Evolutionary conservation across 2,329 filamentous ascomycete genomes (phyloP).

Genomic region (Alternaria arbusti): DNA sequence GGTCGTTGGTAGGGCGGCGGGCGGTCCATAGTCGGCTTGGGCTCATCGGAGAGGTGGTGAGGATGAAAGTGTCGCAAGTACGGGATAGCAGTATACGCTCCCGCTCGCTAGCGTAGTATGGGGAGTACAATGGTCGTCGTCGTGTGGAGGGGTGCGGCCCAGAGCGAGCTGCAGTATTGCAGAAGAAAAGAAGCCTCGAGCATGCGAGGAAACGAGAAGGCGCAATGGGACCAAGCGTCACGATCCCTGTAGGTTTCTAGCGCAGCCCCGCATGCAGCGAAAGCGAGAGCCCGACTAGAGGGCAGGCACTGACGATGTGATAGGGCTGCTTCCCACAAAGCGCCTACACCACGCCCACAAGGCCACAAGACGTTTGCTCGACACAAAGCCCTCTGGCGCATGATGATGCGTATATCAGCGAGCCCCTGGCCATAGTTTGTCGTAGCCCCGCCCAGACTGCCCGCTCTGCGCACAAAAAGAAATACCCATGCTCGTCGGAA

Average conservation of each 20-base stretch:
- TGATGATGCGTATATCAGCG: slow-evolving; percentile 10
- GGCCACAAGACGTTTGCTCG: background rate
- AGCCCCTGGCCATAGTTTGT: background rate
- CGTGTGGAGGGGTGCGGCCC: background rate
- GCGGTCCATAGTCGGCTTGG: slow-evolving; percentile 44
- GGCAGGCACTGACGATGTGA: background rate
- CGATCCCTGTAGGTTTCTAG: slow-evolving; percentile 10
- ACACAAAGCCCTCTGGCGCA: background rate
- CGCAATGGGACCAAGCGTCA: slow-evolving; percentile 15
- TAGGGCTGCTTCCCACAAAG: slow-evolving; percentile 3
- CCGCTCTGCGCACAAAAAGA: slow-evolving; percentile 1
- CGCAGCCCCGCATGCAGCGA: slow-evolving; percentile 17
- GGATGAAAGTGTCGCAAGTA: background rate
- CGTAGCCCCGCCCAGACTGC: background rate
- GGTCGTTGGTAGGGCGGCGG: slow-evolving; percentile 49
- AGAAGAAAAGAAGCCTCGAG: slow-evolving; percentile 10
- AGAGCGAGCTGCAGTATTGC: background rate
- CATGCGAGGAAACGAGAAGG: slow-evolving; percentile 26
- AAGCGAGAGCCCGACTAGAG: slow-evolving; percentile 1
- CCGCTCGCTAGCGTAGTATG: background rate
- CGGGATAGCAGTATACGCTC: background rate
- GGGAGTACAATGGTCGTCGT: background rate
- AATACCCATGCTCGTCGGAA: slow-evolving; percentile 7
- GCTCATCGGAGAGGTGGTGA: slow-evolving; percentile 18
- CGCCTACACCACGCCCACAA: background rate